These are phyloP conservation scores for Mimosa bimucronata DNA, from an alignment of 306 rosid genomes.

Conservation along the genomic window DNA sequence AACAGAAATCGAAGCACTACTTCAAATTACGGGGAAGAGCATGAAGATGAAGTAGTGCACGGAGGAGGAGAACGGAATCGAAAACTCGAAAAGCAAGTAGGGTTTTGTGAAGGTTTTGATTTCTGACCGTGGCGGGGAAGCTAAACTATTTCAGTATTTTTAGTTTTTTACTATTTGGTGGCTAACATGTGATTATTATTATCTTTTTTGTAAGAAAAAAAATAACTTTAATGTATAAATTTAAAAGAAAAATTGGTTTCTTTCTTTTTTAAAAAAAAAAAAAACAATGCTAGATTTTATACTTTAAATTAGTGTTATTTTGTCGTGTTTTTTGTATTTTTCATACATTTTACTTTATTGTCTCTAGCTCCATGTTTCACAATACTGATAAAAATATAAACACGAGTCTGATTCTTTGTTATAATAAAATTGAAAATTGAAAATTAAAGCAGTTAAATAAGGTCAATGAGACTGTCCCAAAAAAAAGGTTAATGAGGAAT, in stretches of 20 bases:
- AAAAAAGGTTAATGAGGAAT: no score
- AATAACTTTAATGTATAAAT: no score
- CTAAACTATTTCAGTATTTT: neutral
- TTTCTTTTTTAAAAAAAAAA: no score
- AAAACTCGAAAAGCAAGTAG: conserved; percentile 29
- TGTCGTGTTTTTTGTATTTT: neutral
- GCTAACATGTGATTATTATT: no score
- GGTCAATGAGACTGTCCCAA: neutral
- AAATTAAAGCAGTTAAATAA: neutral
- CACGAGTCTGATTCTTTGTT: neutral
- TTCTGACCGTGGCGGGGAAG: conserved; percentile 63
- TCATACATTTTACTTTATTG: no score
- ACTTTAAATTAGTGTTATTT: no score
- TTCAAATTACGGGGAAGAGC: conserved; percentile 22
- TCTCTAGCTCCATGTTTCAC: no score
- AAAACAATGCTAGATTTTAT: no score
- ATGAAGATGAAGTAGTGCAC: neutral
- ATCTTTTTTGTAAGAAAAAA: no score
- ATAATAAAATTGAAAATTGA: no score
- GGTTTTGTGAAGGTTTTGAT: conserved; percentile 69
- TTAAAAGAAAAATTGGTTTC: no score
- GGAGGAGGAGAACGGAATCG: neutral
- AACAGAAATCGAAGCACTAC: conserved; percentile 27
- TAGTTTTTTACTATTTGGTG: neutral
- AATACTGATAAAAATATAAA: neutral